Evolutionary conservation across 169 alveolate genomes (phyloP).

Genomic region (Cryptosporidium meleagridis): DNA sequence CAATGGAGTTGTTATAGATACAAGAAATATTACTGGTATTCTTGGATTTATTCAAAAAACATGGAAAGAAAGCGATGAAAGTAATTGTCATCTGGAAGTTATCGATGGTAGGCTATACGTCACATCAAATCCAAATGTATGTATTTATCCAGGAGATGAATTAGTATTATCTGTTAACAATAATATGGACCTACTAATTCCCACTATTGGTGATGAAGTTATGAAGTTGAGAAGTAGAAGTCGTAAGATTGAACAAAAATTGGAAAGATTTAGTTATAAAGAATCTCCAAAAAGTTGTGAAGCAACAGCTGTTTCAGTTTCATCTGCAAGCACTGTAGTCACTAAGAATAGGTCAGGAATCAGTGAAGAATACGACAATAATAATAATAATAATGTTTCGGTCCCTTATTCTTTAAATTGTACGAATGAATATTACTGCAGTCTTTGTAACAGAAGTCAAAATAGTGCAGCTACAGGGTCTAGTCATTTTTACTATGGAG

Average conservation of each 20-base stretch:
- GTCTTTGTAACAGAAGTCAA: constrained; percentile 14
- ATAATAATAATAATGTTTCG: not conserved
- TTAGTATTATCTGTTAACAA: constrained; percentile 53
- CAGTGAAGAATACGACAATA: constrained; percentile 9
- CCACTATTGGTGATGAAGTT: constrained; percentile 63
- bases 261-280: constrained; percentile 23
- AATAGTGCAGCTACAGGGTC: not conserved
- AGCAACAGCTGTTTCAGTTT: constrained; percentile 10
- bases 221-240: constrained; percentile 57
- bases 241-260: constrained; percentile 5
- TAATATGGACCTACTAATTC: constrained; percentile 54
- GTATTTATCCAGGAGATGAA: constrained; percentile 70
- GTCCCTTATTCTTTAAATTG: constrained; percentile 65
- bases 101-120: constrained; percentile 62
- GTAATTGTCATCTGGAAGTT: constrained; percentile 60
- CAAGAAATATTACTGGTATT: constrained; percentile 61
- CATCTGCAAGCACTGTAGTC: constrained; percentile 16
- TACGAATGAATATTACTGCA: constrained; percentile 59
- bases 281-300: constrained; percentile 67
- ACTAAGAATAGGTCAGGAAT: constrained; percentile 9
- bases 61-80: constrained; percentile 72
- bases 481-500: not conserved
- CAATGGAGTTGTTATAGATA: constrained; percentile 48
- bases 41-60: constrained; percentile 68
- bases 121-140: constrained; percentile 23